These are phyloP conservation scores for Aspergillus jensenii DNA, from an alignment of 2,329 filamentous ascomycete species.

Conservation along the genomic window DNA sequence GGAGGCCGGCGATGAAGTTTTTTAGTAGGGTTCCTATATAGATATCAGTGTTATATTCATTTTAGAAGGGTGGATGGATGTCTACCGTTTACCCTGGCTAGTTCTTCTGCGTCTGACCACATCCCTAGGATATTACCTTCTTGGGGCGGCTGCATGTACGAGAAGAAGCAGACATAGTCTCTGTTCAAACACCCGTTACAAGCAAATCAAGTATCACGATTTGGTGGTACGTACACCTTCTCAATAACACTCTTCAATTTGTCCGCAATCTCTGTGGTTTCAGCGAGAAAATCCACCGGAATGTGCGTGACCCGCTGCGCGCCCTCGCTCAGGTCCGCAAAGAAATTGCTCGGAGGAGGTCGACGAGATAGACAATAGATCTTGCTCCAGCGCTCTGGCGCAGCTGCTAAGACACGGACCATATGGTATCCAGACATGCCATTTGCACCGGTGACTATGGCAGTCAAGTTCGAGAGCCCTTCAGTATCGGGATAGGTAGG, in stretches of 20 bases:
- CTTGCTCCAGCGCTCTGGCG: background rate
- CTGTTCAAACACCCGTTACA: background rate
- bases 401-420: background rate
- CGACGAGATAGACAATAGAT: conserved; percentile 2
- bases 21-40: background rate
- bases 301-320: background rate
- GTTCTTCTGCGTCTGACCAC: background rate
- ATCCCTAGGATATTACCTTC: background rate
- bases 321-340: background rate
- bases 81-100: background rate
- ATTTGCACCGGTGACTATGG: background rate
- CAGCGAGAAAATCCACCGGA: background rate
- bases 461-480: background rate
- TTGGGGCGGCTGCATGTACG: conserved; percentile 2
- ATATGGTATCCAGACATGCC: conserved; percentile 3
- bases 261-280: background rate
- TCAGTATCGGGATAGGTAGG: background rate
- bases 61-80: background rate
- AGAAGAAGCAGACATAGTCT: conserved; percentile 2
- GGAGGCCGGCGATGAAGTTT: background rate
- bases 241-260: background rate
- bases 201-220: no score
- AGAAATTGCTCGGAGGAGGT: background rate
- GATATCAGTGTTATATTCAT: background rate
- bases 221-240: background rate